These are phyloP conservation scores for Syncephalastrum contaminatum DNA, from an alignment of 371 early-diverging fungal species.

Conservation along the genomic window DNA sequence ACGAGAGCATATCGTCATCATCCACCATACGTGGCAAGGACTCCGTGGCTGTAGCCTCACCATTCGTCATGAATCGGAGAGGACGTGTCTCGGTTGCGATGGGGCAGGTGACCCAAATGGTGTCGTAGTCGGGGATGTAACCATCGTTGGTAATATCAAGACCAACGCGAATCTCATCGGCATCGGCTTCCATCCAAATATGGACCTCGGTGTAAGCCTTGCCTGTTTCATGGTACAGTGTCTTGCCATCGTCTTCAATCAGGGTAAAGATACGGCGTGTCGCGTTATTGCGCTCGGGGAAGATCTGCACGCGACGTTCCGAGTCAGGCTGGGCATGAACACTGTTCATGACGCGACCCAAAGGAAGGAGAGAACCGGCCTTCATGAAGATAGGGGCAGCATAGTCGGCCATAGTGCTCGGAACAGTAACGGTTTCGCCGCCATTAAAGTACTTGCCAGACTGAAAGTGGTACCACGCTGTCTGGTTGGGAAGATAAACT, in stretches of 20 bases:
- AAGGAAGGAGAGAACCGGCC: constrained; percentile 28
- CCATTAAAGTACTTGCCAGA: constrained; percentile 27
- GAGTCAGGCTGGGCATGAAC: constrained; percentile 25
- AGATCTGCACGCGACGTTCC: constrained; percentile 37
- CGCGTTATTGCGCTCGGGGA: constrained; percentile 19
- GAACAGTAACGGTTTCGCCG: constrained; percentile 20
- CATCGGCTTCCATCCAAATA: constrained; percentile 28
- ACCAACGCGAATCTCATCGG: constrained; percentile 27
- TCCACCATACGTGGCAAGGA: constrained; percentile 1
- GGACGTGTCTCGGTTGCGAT: constrained; percentile 37
- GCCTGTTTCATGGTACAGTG: constrained; percentile 33
- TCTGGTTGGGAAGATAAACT: constrained; percentile 37
- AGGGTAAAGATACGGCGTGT: constrained; percentile 20
- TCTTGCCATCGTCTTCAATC: constrained; percentile 45
- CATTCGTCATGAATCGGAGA: neutral
- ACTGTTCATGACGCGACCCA: constrained; percentile 35
- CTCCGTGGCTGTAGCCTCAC: neutral
- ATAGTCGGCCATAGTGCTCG: constrained; percentile 21
- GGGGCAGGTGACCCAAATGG: constrained; percentile 41
- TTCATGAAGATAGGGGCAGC: constrained; percentile 34
- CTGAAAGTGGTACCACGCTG: constrained; percentile 44
- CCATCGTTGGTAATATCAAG: constrained; percentile 30
- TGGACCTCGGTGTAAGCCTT: constrained; percentile 29
- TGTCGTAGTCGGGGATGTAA: constrained; percentile 39
- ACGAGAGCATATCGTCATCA: neutral